Conservation (phyloP, 495 filamentous ascomycete genomes). For the Penicillium odoratum region DNA sequence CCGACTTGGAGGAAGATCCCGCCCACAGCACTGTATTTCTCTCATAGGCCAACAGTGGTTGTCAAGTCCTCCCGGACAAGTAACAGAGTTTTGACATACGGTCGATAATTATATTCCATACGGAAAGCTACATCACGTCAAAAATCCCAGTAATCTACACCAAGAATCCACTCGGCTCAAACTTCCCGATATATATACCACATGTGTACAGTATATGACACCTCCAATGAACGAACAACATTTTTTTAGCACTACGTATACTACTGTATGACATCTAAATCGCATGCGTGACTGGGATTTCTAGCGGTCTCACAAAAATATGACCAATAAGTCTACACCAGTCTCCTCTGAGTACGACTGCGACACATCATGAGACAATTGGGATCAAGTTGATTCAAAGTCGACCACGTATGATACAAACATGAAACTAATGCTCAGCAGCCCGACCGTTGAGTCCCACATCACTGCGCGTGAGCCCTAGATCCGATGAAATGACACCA, state of each 20-base stretch:
- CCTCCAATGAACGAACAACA: neutral
- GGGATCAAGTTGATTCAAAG: neutral
- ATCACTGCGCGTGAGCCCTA: neutral
- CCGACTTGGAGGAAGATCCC: neutral
- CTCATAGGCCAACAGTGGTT: conserved; percentile 2
- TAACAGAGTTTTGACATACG: neutral
- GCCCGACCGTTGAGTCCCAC: neutral
- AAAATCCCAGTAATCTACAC: neutral
- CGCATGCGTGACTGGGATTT: neutral
- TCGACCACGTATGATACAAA: conserved; percentile 6
- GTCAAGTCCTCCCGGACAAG: conserved; percentile 1
- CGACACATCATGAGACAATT: conserved; percentile 3
- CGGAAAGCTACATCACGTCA: conserved; percentile 1
- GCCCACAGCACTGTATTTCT: conserved; percentile 2
- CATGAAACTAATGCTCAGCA: conserved; percentile 3
- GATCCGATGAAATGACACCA: conserved; percentile 1
- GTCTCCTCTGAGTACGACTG: too few species aligned
- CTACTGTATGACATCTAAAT: neutral
- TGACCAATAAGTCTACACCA: conserved; percentile 4
- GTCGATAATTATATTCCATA: neutral
- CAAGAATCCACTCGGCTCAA: conserved; percentile 2
- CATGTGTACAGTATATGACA: neutral
- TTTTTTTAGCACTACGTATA: neutral
- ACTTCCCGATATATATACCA: conserved; percentile 2
- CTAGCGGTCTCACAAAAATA: conserved; percentile 2